These are phyloP conservation scores for Melocanna baccifera DNA, from an alignment of 176 grass and related monocot species.

Conservation along the genomic window DNA sequence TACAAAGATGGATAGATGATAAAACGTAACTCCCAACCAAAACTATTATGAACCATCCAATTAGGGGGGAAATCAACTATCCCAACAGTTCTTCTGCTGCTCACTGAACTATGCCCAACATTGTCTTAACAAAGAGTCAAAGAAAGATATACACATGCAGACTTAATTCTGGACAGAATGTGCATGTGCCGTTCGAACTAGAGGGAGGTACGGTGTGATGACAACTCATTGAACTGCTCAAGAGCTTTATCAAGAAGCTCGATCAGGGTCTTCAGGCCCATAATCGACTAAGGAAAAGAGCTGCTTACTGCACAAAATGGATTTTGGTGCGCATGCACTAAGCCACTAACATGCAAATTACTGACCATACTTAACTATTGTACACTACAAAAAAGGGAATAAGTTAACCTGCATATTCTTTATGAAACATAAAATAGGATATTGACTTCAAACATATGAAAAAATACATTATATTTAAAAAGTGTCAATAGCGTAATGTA, in stretches of 20 bases:
- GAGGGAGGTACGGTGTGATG: not conserved
- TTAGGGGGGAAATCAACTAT: not conserved
- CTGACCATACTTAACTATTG: not conserved
- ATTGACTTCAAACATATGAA: not conserved
- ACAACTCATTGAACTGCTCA: not conserved
- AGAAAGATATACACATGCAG: not conserved
- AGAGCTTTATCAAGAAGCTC: not conserved
- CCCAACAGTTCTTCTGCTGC: not conserved
- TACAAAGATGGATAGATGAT: not conserved
- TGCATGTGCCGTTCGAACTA: not conserved
- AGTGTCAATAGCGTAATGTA: slow-evolving; percentile 10
- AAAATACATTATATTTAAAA: not conserved
- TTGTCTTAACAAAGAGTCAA: not conserved
- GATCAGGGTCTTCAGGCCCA: not conserved
- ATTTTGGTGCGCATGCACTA: not conserved
- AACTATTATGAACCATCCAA: not conserved
- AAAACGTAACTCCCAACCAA: not conserved
- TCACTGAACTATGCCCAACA: not conserved
- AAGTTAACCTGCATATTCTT: not conserved
- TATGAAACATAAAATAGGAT: not conserved
- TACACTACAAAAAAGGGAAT: not conserved
- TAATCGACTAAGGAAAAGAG: not conserved
- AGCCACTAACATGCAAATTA: not conserved
- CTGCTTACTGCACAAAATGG: not conserved
- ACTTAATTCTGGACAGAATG: not conserved